These are phyloP conservation scores for Falciphora oryzae DNA, from an alignment of 2,329 filamentous ascomycete species.

Conservation along the genomic window DNA sequence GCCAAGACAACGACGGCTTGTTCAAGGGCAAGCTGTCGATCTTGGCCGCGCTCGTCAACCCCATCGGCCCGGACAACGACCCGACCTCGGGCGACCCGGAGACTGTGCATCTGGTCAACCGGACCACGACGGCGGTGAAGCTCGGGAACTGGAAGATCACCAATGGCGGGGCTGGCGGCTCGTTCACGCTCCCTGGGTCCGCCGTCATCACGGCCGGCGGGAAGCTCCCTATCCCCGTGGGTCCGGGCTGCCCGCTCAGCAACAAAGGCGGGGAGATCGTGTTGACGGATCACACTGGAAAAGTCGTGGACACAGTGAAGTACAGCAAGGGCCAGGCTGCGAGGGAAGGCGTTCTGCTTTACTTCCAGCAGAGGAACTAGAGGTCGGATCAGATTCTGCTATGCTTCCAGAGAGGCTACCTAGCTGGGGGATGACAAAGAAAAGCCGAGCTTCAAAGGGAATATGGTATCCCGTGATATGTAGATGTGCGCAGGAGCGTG, in stretches of 20 bases:
- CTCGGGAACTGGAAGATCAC: slow-evolving; percentile 17
- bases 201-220: slow-evolving; percentile 9
- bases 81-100: slow-evolving; percentile 13
- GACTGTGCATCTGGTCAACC: slow-evolving; percentile 17
- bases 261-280: slow-evolving; percentile 17
- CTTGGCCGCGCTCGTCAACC: slow-evolving; percentile 18
- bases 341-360: slow-evolving; percentile 15
- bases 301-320: slow-evolving; percentile 15
- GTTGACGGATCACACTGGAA: slow-evolving; percentile 14
- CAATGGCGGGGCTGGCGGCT: slow-evolving; percentile 13
- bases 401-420: too few relatives aligned
- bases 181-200: slow-evolving; percentile 11
- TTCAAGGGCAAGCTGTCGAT: slow-evolving; percentile 12
- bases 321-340: slow-evolving; percentile 17
- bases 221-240: slow-evolving; percentile 10
- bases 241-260: slow-evolving; percentile 12
- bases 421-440: too few relatives aligned
- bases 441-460: too few relatives aligned
- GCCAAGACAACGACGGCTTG: slow-evolving; percentile 2
- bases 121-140: slow-evolving; percentile 8
- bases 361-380: slow-evolving; percentile 12
- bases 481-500: too few relatives aligned
- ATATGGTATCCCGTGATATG: too few relatives aligned
- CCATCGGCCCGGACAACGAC: slow-evolving; percentile 15
- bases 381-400: too few relatives aligned